A percentile compares a stretch with the other conserved stretches of the same genome.
Conservation (phyloP, 1,284 basidiomycete species). For the Sporisorium sorghi region DNA sequence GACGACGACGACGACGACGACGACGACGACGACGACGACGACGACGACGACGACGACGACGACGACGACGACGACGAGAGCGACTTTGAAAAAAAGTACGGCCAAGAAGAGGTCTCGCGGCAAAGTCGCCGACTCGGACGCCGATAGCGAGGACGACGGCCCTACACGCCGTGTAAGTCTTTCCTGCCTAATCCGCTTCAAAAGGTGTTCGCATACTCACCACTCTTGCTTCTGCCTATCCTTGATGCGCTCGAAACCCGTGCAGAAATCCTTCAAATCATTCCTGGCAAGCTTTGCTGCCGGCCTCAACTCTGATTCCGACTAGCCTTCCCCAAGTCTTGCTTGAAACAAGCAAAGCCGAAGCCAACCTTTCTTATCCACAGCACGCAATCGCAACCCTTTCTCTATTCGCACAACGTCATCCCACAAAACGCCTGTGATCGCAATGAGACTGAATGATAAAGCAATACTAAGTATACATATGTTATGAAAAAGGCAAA, state of each 20-base stretch:
- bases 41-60: slow-evolving; percentile 7
- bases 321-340: slow-evolving; percentile 5
- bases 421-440: background rate
- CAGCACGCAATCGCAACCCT: background rate
- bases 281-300: slow-evolving; percentile 50
- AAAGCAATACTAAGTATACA: slow-evolving; percentile 22
- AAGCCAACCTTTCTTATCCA: background rate
- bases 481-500: background rate
- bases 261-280: slow-evolving; percentile 37
- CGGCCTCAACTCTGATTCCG: slow-evolving; percentile 48
- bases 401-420: background rate
- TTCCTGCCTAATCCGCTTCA: background rate
- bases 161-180: slow-evolving; percentile 23
- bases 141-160: slow-evolving; percentile 34
- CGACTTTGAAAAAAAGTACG: slow-evolving; percentile 22
- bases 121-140: slow-evolving; percentile 12
- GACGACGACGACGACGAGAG: slow-evolving; percentile 20
- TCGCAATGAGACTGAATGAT: background rate
- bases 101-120: background rate
- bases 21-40: slow-evolving; percentile 19
- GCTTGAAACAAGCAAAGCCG: background rate
- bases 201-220: background rate
- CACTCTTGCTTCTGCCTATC: background rate
- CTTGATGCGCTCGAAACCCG: background rate
- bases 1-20: slow-evolving; percentile 21